phyloP scores from a whole-genome alignment of 768 basidiomycete genomes.

The Collybiopsis luxurians region DNA sequence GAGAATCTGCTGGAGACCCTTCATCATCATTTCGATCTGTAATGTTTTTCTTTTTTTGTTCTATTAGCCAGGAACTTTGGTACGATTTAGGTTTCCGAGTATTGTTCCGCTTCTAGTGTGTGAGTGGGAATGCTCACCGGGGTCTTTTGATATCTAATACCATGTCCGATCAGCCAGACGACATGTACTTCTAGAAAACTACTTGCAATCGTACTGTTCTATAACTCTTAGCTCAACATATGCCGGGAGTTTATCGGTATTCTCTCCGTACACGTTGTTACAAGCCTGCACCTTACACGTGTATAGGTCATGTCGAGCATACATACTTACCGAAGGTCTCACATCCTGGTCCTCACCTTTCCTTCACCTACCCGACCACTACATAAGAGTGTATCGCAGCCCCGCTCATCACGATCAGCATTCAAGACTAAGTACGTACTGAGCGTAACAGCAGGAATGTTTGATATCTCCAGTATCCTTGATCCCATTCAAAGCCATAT shows the following conservation, averaged over 20 bases:
- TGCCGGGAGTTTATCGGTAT: not conserved
- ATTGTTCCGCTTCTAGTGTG: too few relatives aligned
- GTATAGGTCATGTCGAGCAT: conserved; percentile 5
- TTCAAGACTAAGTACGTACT: not conserved
- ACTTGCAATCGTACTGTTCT: too few relatives aligned
- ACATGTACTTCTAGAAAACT: too few relatives aligned
- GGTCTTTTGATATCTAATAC: too few relatives aligned
- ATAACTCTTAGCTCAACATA: not conserved
- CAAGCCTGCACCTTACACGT: conserved; percentile 4
- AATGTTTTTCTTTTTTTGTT: not conserved
- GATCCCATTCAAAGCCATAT: not conserved
- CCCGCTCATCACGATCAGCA: not conserved
- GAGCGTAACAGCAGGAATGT: not conserved
- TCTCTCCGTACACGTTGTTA: conserved; percentile 2
- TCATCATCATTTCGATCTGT: conserved; percentile 38
- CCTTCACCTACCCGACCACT: not conserved
- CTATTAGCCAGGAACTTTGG: too few relatives aligned
- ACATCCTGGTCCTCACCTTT: not conserved
- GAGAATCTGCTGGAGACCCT: conserved; percentile 29
- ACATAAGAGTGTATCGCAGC: not conserved
- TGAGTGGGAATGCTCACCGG: too few relatives aligned
- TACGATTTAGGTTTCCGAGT: too few relatives aligned
- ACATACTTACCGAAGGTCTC: not conserved
- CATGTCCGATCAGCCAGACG: too few relatives aligned
- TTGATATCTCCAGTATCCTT: not conserved